Conservation (phyloP, 2,329 filamentous ascomycete genomes). For the Teratosphaeria viscida region DNA sequence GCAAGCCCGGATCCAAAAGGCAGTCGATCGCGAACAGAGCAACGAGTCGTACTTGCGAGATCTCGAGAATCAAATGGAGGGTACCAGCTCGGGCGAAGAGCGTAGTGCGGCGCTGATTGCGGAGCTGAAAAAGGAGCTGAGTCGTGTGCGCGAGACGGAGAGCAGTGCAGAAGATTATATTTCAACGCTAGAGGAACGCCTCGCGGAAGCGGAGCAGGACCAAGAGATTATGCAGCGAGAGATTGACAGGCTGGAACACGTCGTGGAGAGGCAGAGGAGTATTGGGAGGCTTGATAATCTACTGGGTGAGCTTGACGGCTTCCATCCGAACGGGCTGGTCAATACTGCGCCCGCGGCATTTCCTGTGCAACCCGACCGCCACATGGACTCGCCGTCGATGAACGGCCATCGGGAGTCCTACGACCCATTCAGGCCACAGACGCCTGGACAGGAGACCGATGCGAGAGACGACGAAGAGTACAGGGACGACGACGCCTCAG, state of each 20-base stretch:
- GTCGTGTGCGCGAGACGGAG: conserved; percentile 81
- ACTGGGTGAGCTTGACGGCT: conserved; percentile 69
- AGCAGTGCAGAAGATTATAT: conserved; percentile 91
- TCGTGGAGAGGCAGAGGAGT: conserved; percentile 88
- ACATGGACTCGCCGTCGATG: conserved; percentile 2
- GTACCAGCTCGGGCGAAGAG: conserved; percentile 83
- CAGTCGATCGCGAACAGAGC: conserved; percentile 80
- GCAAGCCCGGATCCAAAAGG: conserved; percentile 80
- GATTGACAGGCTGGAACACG: conserved; percentile 85
- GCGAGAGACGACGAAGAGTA: conserved; percentile 8
- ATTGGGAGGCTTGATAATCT: conserved; percentile 90
- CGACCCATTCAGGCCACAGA: conserved; percentile 15
- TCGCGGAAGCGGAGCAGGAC: conserved; percentile 93
- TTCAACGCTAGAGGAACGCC: conserved; percentile 84
- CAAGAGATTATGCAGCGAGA: conserved; percentile 95
- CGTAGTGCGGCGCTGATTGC: conserved; percentile 77
- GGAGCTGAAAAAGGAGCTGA: conserved; percentile 86
- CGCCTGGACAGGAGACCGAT: conserved; percentile 1
- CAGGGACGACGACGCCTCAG: conserved; percentile 7
- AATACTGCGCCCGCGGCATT: conserved; percentile 27
- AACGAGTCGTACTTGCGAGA: conserved; percentile 91
- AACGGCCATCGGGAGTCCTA: conserved; percentile 17
- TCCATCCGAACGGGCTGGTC: not conserved
- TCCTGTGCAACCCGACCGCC: not conserved
- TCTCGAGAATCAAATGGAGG: conserved; percentile 80